Percentiles rank a stretch among this genome's conserved stretches.
These are phyloP conservation scores for Pholiota conissans DNA, from an alignment of 768 basidiomycete genomes.

Conservation along the genomic window DNA sequence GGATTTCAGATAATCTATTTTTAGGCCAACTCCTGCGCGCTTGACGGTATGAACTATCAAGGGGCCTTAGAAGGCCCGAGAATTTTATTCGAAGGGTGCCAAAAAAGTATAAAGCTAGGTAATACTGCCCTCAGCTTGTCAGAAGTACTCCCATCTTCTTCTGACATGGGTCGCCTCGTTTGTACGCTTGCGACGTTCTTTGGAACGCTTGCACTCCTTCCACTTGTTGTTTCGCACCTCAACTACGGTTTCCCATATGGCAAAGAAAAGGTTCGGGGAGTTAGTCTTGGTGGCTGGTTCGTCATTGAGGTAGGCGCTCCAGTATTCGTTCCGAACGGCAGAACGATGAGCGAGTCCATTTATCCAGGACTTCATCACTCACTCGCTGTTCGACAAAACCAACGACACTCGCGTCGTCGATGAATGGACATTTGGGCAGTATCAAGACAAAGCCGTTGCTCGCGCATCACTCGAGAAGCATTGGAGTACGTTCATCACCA, in stretches of 20 bases:
- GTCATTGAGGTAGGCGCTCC: slow-evolving; percentile 41
- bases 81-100: no score
- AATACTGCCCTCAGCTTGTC: background rate
- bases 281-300: slow-evolving; percentile 74
- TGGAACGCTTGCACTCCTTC: background rate
- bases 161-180: background rate
- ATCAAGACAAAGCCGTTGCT: slow-evolving; percentile 53
- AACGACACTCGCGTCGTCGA: slow-evolving; percentile 61
- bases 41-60: background rate
- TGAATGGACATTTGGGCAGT: slow-evolving; percentile 75
- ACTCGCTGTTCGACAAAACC: slow-evolving; percentile 71
- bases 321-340: background rate
- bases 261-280: slow-evolving; percentile 71
- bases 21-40: background rate
- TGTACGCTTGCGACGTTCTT: background rate
- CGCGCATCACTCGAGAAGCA: slow-evolving; percentile 52
- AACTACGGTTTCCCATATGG: slow-evolving; percentile 71
- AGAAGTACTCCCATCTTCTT: background rate
- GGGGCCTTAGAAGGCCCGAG: no score
- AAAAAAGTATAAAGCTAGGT: background rate
- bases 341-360: no score
- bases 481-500: slow-evolving; percentile 85
- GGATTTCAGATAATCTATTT: background rate
- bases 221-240: background rate
- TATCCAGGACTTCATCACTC: slow-evolving; percentile 73